Conservation (phyloP, 2,329 filamentous ascomycete genomes). For the Stagonosporopsis tanaceti region DNA sequence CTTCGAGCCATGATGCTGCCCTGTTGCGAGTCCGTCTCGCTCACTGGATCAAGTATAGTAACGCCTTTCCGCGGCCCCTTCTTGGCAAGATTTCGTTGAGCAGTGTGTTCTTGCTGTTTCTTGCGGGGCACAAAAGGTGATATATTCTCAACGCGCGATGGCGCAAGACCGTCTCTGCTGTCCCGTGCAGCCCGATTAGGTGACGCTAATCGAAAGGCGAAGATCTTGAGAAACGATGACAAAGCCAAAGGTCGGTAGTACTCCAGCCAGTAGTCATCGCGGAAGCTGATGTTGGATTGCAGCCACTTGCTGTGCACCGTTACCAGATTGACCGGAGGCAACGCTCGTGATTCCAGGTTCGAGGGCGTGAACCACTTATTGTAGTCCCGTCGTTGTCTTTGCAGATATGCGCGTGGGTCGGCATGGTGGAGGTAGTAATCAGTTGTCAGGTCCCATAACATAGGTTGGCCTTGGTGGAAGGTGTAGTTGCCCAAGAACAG, state of each 20-base stretch:
- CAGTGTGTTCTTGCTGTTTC: slow-evolving; percentile 61
- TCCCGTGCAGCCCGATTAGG: slow-evolving; percentile 84
- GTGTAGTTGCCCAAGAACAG: slow-evolving; percentile 96
- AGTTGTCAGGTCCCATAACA: slow-evolving; percentile 94
- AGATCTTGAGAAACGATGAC: slow-evolving; percentile 91
- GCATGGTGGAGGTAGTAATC: slow-evolving; percentile 97
- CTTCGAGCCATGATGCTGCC: slow-evolving; percentile 30
- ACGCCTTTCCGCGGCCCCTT: slow-evolving; percentile 72
- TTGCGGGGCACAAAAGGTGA: slow-evolving; percentile 85
- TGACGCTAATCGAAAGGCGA: slow-evolving; percentile 84
- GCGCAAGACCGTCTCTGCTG: slow-evolving; percentile 75
- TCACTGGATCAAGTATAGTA: slow-evolving; percentile 70
- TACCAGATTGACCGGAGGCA: slow-evolving; percentile 59
- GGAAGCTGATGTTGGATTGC: slow-evolving; percentile 61
- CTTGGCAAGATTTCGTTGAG: slow-evolving; percentile 68
- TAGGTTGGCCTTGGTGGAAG: slow-evolving; percentile 83
- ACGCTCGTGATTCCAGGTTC: slow-evolving; percentile 69
- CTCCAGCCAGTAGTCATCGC: slow-evolving; percentile 97
- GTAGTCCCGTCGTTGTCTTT: slow-evolving; percentile 72
- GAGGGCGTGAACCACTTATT: slow-evolving; percentile 87
- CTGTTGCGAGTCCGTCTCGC: slow-evolving; percentile 42
- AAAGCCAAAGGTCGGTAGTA: slow-evolving; percentile 91
- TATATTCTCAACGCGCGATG: slow-evolving; percentile 79
- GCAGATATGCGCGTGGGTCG: slow-evolving; percentile 76
- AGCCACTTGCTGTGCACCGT: slow-evolving; percentile 22